phyloP scores from a whole-genome alignment of 2,329 filamentous ascomycete genomes.

The Tolypocladium ovalisporum region DNA sequence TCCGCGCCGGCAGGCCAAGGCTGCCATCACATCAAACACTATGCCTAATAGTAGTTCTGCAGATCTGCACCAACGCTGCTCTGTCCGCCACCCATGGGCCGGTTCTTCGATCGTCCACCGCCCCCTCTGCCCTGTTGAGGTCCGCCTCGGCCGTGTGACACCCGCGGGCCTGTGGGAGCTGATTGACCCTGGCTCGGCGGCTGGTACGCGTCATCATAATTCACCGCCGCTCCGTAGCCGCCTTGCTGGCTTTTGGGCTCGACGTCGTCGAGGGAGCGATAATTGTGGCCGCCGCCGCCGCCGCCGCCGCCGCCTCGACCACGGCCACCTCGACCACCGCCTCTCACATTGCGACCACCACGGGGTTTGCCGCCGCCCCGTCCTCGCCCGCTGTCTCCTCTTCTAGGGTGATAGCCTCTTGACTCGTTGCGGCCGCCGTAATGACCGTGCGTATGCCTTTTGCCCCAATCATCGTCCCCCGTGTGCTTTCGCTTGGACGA shows the following conservation, averaged over 20 bases:
- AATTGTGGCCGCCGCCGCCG: conserved; percentile 39
- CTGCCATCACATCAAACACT: not conserved
- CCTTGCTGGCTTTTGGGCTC: conserved; percentile 35
- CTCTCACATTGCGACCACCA: conserved; percentile 27
- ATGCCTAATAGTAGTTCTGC: conserved; percentile 28
- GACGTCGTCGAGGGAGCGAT: conserved; percentile 59
- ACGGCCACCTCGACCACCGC: conserved; percentile 30
- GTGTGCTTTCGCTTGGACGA: conserved; percentile 47
- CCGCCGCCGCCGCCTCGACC: conserved; percentile 37
- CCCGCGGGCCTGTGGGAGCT: conserved; percentile 6
- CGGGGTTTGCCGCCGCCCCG: conserved; percentile 28
- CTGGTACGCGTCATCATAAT: conserved; percentile 33
- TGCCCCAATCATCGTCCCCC: conserved; percentile 31
- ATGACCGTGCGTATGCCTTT: conserved; percentile 20
- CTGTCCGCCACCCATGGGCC: conserved; percentile 14
- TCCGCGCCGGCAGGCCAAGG: not conserved
- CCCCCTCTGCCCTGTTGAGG: conserved; percentile 2
- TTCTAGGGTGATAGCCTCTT: conserved; percentile 29
- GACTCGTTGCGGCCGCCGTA: conserved; percentile 28
- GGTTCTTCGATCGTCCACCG: conserved; percentile 8
- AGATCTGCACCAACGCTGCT: conserved; percentile 19
- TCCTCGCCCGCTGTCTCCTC: conserved; percentile 22
- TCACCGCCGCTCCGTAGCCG: conserved; percentile 29
- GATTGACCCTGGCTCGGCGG: conserved; percentile 12
- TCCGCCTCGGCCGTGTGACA: not conserved